Evolutionary conservation across 129 eudicot genomes (phyloP).

Genomic region (Arctium minus): DNA sequence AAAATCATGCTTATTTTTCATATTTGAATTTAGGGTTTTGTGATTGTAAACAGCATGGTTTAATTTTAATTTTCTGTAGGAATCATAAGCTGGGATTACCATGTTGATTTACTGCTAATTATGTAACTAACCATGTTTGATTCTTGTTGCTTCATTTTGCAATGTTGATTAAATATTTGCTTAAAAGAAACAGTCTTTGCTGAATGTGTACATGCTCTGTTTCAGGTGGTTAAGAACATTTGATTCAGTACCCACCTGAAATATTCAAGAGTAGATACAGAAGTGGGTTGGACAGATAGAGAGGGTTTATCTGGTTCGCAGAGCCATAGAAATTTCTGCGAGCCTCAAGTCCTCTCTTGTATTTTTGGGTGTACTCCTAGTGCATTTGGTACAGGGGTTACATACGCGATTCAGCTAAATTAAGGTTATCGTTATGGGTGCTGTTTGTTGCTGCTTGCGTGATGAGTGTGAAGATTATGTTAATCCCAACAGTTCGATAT

Average conservation of each 20-base stretch:
- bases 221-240: slow-evolving; percentile 33
- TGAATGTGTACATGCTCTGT: background rate
- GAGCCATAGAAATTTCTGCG: slow-evolving; percentile 51
- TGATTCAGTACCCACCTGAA: slow-evolving; percentile 21
- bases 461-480: slow-evolving; percentile 77
- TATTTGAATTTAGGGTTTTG: slow-evolving; percentile 20
- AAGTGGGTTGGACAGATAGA: slow-evolving; percentile 21
- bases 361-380: slow-evolving; percentile 1
- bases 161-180: slow-evolving; percentile 1
- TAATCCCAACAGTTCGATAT: slow-evolving; percentile 60
- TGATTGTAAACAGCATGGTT: slow-evolving; percentile 3
- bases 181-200: background rate
- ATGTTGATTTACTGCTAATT: background rate
- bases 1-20: background rate
- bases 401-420: background rate
- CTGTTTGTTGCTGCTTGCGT: slow-evolving; percentile 81
- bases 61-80: background rate
- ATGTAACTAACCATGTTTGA: background rate
- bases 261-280: slow-evolving; percentile 4
- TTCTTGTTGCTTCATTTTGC: slow-evolving; percentile 3
- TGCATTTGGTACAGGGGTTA: background rate
- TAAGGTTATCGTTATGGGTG: slow-evolving; percentile 57
- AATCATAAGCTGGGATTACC: slow-evolving; percentile 20
- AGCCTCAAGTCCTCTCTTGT: slow-evolving; percentile 59
- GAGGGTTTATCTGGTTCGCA: slow-evolving; percentile 62